These are phyloP conservation scores for Protea cynaroides DNA, from an alignment of 164 flowering plant genomes.

Conservation along the genomic window DNA sequence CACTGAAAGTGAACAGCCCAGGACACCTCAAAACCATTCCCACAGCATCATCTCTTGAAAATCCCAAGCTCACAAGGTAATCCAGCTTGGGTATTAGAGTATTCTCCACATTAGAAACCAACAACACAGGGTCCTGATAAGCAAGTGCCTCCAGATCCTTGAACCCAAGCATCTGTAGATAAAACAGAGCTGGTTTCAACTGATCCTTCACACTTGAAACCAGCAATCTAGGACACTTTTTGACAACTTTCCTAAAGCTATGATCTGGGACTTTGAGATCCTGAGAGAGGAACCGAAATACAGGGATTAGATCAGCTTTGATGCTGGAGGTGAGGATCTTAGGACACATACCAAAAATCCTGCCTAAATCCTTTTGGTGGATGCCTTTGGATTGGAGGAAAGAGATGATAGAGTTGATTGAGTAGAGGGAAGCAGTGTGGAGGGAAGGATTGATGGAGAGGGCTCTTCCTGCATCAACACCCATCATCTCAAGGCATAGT, in stretches of 20 bases:
- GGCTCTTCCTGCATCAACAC: slow-evolving; percentile 80
- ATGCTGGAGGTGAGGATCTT: slow-evolving; percentile 63
- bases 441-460: slow-evolving; percentile 79
- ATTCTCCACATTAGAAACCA: slow-evolving; percentile 82
- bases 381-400: slow-evolving; percentile 83
- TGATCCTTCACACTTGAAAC: slow-evolving; percentile 53
- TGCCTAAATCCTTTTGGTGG: slow-evolving; percentile 64
- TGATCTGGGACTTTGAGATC: slow-evolving; percentile 65
- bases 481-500: slow-evolving; percentile 89
- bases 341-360: slow-evolving; percentile 93
- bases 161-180: slow-evolving; percentile 74
- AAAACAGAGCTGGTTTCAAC: slow-evolving; percentile 69
- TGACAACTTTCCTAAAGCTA: slow-evolving; percentile 56
- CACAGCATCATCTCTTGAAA: slow-evolving; percentile 44
- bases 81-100: slow-evolving; percentile 75
- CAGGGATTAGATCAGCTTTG: slow-evolving; percentile 54
- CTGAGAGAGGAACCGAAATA: slow-evolving; percentile 55
- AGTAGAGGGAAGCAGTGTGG: slow-evolving; percentile 51
- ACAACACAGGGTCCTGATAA: slow-evolving; percentile 57
- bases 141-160: slow-evolving; percentile 56
- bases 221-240: slow-evolving; percentile 78
- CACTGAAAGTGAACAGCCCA: slow-evolving; percentile 74
- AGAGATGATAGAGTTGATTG: slow-evolving; percentile 61
- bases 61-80: slow-evolving; percentile 52
- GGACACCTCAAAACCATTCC: slow-evolving; percentile 88